A percentile compares a stretch with the other conserved stretches of the same genome.
Evolutionary conservation across 202 grass and related monocot genomes (phyloP).

Genomic region (Carex arenaria): DNA sequence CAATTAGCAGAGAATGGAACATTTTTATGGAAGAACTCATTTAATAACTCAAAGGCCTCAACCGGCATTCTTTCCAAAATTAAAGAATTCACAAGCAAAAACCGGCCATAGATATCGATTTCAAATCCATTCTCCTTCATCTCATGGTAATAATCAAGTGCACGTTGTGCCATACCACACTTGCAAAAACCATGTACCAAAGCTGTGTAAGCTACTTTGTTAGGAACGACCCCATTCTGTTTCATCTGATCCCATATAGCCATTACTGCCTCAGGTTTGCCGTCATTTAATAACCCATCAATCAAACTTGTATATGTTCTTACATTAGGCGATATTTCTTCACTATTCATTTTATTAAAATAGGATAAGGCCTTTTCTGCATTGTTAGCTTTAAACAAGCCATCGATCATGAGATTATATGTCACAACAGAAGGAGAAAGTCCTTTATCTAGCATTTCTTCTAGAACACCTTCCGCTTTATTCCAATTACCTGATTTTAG

Average conservation of each 20-base stretch:
- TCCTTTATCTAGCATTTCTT: slow-evolving; percentile 73
- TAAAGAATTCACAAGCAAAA: slow-evolving; percentile 63
- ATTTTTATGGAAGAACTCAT: slow-evolving; percentile 41
- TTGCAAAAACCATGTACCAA: slow-evolving; percentile 80
- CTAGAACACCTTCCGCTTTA: slow-evolving; percentile 58
- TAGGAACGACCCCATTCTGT: slow-evolving; percentile 52
- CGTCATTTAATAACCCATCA: slow-evolving; percentile 53
- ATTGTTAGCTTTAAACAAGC: slow-evolving; percentile 64
- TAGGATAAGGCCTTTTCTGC: slow-evolving; percentile 54
- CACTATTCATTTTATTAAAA: slow-evolving; percentile 66
- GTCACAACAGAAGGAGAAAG: slow-evolving; percentile 73
- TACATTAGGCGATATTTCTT: slow-evolving; percentile 56
- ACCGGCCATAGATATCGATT: slow-evolving; percentile 57
- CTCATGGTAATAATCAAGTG: slow-evolving; percentile 57
- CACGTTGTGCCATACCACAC: slow-evolving; percentile 45
- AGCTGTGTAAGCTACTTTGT: slow-evolving; percentile 64
- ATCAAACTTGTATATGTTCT: slow-evolving; percentile 87
- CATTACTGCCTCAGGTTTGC: slow-evolving; percentile 49
- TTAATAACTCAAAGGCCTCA: slow-evolving; percentile 69
- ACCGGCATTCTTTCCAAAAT: slow-evolving; percentile 48
- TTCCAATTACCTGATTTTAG: slow-evolving; percentile 53
- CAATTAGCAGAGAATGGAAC: slow-evolving; percentile 30
- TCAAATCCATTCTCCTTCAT: slow-evolving; percentile 53
- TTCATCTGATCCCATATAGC: slow-evolving; percentile 62
- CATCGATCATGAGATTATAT: slow-evolving; percentile 95